Base-by-base conservation (phyloP, 169 alveolate genomes). In the Babesia bigemina region DNA sequence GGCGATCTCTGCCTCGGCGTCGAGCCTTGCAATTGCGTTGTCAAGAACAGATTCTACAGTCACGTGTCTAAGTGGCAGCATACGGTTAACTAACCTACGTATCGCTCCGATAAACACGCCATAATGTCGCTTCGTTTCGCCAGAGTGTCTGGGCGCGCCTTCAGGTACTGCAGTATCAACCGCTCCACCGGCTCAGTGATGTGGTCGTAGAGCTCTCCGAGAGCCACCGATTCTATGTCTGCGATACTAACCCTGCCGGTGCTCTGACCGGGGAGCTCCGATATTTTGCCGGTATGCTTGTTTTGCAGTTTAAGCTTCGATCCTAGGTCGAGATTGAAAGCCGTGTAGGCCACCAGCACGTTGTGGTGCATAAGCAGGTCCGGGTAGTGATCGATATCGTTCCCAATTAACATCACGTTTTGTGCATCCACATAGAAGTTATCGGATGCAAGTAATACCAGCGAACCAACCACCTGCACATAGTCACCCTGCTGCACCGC, bases 391-490 rank as follows among this genome's bases (percentile, higher is more conserved):
- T 39, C 57, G n/a, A 61, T 22, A 49, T 81, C 53, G 13, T 17
- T 58, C 10, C 60, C 79, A 11, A 63, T n/a, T 53, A 69, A 47
- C 36, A 73, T 44, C 16, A 83, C 67, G 59, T 83, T 86, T 63
- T 73, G 85, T 14, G 90, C 84, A 22, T 83, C 90, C 29, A 83
- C 33, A 63, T 83, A 83, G 59, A 50, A 83, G 56, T 83, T 75
- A 33, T 83, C 86, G n/a, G 72, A 19, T 13, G 57, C 48, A 29
- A 83, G 72, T 50, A 83, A 19, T n/a, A 83, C 83, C 22, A 83
- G 65, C 16, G 86, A 33, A 11, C 90, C 90, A 26, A 83, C 86
- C 22, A 83, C 86, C 58, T 83, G 85, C 24, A 67, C 85, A 60
- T 50, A 56, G 56, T 75, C 86, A 24, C 66, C 77, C 45, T 73